Evolutionary conservation across 495 filamentous ascomycete genomes (phyloP).

Genomic region (Trichoderma parareesei): DNA sequence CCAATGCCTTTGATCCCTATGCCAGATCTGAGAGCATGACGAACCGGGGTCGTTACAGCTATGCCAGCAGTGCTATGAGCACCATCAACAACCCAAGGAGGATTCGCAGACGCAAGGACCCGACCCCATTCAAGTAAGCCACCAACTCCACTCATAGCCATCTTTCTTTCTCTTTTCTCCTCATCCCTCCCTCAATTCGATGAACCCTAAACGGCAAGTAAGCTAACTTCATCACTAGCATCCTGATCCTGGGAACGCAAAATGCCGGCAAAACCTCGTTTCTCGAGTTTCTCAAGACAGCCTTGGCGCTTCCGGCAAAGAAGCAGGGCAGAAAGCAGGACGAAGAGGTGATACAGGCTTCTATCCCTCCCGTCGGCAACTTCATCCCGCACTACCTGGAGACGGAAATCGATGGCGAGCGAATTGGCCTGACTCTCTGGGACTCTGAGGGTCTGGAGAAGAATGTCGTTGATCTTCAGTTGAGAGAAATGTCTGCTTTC

Average conservation of each 20-base stretch:
- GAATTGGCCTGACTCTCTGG: slow-evolving; percentile 90
- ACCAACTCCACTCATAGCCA: slow-evolving; percentile 1
- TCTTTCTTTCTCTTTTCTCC: too few relatives aligned
- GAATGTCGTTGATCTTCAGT: slow-evolving; percentile 85
- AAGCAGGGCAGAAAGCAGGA: slow-evolving; percentile 51
- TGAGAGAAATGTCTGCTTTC: slow-evolving; percentile 85
- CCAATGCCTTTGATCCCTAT: slow-evolving; percentile 61
- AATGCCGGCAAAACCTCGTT: slow-evolving; percentile 95
- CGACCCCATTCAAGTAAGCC: slow-evolving; percentile 95
- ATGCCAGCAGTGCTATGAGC: slow-evolving; percentile 75
- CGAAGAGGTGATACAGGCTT: slow-evolving; percentile 46
- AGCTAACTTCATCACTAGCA: slow-evolving; percentile 40
- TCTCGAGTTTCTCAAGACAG: slow-evolving; percentile 84
- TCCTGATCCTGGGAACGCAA: slow-evolving; percentile 81
- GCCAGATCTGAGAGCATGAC: slow-evolving; percentile 89
- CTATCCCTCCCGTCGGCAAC: slow-evolving; percentile 41
- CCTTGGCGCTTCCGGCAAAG: slow-evolving; percentile 70
- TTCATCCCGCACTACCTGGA: slow-evolving; percentile 87
- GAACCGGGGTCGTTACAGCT: slow-evolving; percentile 92
- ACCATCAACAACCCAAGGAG: slow-evolving; percentile 91
- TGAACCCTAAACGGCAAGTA: not conserved
- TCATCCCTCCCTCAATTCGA: slow-evolving; percentile 7
- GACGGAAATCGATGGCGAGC: slow-evolving; percentile 88
- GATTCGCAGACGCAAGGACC: slow-evolving; percentile 89
- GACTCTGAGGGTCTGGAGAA: slow-evolving; percentile 91